Evolutionary conservation across 768 basidiomycete species (phyloP).

Genomic region (Agrocybe pediades): DNA sequence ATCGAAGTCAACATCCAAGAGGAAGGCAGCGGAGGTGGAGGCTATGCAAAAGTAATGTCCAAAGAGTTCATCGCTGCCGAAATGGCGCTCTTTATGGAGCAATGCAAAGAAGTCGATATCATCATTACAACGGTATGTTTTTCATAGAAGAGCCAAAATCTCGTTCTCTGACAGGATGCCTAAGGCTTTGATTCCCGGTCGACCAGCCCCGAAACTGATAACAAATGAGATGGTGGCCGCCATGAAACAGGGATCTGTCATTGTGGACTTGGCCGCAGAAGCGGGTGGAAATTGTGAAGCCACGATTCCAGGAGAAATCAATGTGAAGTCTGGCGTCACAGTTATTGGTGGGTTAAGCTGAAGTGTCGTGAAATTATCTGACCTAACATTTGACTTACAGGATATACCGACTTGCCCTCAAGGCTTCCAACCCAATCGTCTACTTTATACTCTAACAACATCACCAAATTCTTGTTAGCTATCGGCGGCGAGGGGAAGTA

Average conservation of each 20-base stretch:
- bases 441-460: slow-evolving; percentile 89
- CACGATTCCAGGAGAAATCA: slow-evolving; percentile 75
- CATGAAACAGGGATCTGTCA: slow-evolving; percentile 92
- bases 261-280: slow-evolving; percentile 87
- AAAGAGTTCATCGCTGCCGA: slow-evolving; percentile 89
- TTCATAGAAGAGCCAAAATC: not conserved
- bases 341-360: slow-evolving; percentile 59
- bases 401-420: slow-evolving; percentile 86
- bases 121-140: slow-evolving; percentile 74
- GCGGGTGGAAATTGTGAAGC: slow-evolving; percentile 89
- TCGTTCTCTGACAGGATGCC: not conserved
- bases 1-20: slow-evolving; percentile 81
- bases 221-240: slow-evolving; percentile 83
- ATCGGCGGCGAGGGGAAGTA: slow-evolving; percentile 68
- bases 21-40: slow-evolving; percentile 80
- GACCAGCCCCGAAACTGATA: slow-evolving; percentile 84
- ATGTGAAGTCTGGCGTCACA: slow-evolving; percentile 74
- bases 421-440: slow-evolving; percentile 88
- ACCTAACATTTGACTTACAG: slow-evolving; percentile 34
- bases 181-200: slow-evolving; percentile 83
- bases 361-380: not conserved
- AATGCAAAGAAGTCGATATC: slow-evolving; percentile 89
- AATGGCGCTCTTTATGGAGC: slow-evolving; percentile 86
- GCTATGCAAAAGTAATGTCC: slow-evolving; percentile 90
- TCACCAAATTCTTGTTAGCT: slow-evolving; percentile 86